Conservation (phyloP, 371 early-diverging fungal genomes). For the Apophysomyces sp. region DNA sequence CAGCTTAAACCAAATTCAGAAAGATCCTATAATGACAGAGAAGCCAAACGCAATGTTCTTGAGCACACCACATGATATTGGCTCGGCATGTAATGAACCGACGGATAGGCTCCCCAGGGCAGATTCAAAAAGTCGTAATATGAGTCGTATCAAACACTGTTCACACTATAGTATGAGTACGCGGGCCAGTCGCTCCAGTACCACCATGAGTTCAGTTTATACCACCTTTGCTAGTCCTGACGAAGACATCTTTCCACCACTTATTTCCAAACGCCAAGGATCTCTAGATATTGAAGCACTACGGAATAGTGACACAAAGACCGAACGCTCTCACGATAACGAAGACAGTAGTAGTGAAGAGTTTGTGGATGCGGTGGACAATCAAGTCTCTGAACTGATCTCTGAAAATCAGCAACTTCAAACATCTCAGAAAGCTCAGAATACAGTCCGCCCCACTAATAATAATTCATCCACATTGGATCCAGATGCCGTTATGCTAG, state of each 20-base stretch:
- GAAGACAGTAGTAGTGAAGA: background rate
- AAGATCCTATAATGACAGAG: background rate
- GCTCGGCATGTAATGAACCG: background rate
- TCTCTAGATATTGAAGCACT: background rate
- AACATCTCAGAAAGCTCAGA: background rate
- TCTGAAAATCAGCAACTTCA: background rate
- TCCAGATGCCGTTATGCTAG: background rate
- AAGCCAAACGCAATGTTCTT: no score
- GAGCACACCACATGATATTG: background rate
- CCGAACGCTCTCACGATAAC: background rate
- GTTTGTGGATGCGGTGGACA: background rate
- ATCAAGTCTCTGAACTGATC: background rate
- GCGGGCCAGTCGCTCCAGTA: background rate
- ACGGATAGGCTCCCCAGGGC: background rate
- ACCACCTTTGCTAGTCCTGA: background rate
- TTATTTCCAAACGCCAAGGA: background rate
- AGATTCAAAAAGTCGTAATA: background rate
- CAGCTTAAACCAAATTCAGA: background rate
- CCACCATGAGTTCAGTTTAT: background rate
- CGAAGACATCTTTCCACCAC: background rate
- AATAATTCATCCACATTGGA: background rate
- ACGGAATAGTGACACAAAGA: background rate
- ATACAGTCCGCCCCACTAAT: no score
- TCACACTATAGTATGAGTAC: background rate
- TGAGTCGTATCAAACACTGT: background rate